phyloP scores from a whole-genome alignment of 306 rosid genomes.

The Pueraria montana region DNA sequence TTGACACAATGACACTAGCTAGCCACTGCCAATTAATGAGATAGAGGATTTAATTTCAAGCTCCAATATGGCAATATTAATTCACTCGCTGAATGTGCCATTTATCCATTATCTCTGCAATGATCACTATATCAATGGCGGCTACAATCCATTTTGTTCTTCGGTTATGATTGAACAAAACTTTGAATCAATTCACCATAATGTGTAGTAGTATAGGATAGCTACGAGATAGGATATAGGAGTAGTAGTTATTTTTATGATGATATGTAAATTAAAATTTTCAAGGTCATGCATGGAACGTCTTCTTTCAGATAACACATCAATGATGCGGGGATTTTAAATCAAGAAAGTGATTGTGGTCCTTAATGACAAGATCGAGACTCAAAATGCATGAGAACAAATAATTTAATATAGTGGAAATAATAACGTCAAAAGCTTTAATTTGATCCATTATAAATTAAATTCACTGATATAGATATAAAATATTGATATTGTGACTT shows the following conservation, averaged over 20 bases:
- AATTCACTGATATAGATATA: neutral
- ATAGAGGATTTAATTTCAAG: neutral
- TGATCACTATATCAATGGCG: conserved; percentile 32
- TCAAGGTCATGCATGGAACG: neutral
- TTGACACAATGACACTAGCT: neutral
- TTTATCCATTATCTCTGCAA: conserved; percentile 12
- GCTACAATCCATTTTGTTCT: neutral
- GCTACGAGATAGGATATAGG: neutral
- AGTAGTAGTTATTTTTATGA: neutral
- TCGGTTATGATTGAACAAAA: neutral
- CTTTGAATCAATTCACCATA: neutral
- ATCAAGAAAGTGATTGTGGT: neutral
- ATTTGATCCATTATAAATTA: neutral
- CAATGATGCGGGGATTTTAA: neutral
- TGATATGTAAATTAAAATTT: neutral
- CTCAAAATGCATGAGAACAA: neutral
- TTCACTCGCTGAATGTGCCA: neutral
- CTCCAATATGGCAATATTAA: neutral
- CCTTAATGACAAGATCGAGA: neutral
- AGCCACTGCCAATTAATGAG: neutral
- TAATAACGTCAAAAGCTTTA: neutral
- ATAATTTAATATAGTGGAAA: neutral
- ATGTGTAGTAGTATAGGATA: neutral
- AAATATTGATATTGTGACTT: neutral
- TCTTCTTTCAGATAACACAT: neutral